Evolutionary conservation across 768 basidiomycete genomes (phyloP).

Genomic region (Leccinellum luteum): DNA sequence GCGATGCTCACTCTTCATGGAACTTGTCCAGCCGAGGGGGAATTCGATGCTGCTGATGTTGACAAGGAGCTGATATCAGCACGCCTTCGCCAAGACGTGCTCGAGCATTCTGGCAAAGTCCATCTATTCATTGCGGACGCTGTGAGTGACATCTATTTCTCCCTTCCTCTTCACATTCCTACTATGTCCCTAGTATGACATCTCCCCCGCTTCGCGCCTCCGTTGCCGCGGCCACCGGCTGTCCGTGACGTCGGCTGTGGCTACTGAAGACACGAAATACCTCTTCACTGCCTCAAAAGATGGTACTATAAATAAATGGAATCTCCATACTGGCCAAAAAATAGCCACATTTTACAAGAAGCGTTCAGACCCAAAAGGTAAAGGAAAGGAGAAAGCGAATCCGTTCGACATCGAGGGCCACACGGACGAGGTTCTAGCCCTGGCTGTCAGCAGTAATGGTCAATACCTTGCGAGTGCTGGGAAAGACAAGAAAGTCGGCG

Average conservation of each 20-base stretch:
- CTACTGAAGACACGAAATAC: conserved; percentile 65
- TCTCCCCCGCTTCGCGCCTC: conserved; percentile 43
- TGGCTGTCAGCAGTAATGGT: conserved; percentile 86
- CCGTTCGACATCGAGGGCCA: conserved; percentile 63
- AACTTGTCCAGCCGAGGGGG: conserved; percentile 60
- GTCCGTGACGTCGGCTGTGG: conserved; percentile 78
- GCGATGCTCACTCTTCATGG: neutral
- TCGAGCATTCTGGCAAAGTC: conserved; percentile 85
- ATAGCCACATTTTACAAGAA: conserved; percentile 58
- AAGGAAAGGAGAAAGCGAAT: conserved; percentile 58
- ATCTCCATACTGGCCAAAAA: conserved; percentile 63
- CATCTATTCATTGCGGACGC: conserved; percentile 77
- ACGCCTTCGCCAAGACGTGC: conserved; percentile 86
- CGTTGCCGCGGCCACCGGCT: conserved; percentile 73
- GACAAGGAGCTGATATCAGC: conserved; percentile 91
- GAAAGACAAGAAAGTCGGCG: conserved; percentile 73
- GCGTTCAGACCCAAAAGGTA: conserved; percentile 45
- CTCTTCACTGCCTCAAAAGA: conserved; percentile 93
- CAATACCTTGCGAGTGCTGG: conserved; percentile 85
- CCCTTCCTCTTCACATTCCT: neutral
- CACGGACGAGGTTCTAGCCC: conserved; percentile 77
- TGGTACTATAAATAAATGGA: conserved; percentile 86
- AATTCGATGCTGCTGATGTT: conserved; percentile 93
- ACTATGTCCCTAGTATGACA: conserved; percentile 48
- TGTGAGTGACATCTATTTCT: conserved; percentile 39